A percentile compares a stretch with the other conserved stretches of the same genome.
phyloP scores from a whole-genome alignment of 2,329 filamentous ascomycete species.

The Colletotrichum neosansevieriae region DNA sequence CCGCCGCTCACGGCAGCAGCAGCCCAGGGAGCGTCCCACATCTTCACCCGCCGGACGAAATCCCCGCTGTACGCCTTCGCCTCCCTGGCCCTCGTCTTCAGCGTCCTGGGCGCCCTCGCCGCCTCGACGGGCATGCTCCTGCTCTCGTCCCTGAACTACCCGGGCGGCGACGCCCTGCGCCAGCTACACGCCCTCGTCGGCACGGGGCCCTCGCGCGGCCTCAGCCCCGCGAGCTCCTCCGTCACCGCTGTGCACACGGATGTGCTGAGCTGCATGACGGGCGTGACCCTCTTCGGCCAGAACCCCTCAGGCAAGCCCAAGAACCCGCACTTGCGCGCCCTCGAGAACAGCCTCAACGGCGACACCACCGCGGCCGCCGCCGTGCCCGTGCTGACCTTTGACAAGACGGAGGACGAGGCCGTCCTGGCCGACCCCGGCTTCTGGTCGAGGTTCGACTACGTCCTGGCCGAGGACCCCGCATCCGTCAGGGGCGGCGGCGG shows the following conservation, averaged over 20 bases:
- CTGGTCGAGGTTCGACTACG: slow-evolving; percentile 75
- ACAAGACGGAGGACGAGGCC: slow-evolving; percentile 71
- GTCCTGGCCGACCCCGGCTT: slow-evolving; percentile 63
- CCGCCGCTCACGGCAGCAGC: slow-evolving; percentile 84
- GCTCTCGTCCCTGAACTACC: slow-evolving; percentile 91
- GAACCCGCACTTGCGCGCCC: slow-evolving; percentile 44
- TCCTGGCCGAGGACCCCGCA: slow-evolving; percentile 65
- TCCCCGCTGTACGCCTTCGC: slow-evolving; percentile 65
- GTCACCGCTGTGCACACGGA: slow-evolving; percentile 70
- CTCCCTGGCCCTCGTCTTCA: slow-evolving; percentile 67
- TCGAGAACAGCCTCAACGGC: slow-evolving; percentile 37
- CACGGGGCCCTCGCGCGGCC: slow-evolving; percentile 42
- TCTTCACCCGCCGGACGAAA: slow-evolving; percentile 76
- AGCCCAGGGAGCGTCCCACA: slow-evolving; percentile 77
- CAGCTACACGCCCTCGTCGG: slow-evolving; percentile 60
- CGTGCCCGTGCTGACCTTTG: slow-evolving; percentile 57
- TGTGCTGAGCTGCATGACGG: slow-evolving; percentile 76
- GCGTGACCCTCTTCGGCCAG: slow-evolving; percentile 74
- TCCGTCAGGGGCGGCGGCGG: slow-evolving; percentile 61
- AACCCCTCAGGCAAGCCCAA: slow-evolving; percentile 54
- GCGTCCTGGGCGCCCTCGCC: slow-evolving; percentile 70
- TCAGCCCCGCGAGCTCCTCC: slow-evolving; percentile 39
- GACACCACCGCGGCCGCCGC: slow-evolving; percentile 42
- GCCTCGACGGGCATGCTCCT: slow-evolving; percentile 77
- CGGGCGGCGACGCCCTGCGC: slow-evolving; percentile 83